A percentile compares a stretch with the other conserved stretches of the same genome.
These are phyloP conservation scores for Huntiella bhutanensis DNA, from an alignment of 2,329 filamentous ascomycete species.

Conservation along the genomic window DNA sequence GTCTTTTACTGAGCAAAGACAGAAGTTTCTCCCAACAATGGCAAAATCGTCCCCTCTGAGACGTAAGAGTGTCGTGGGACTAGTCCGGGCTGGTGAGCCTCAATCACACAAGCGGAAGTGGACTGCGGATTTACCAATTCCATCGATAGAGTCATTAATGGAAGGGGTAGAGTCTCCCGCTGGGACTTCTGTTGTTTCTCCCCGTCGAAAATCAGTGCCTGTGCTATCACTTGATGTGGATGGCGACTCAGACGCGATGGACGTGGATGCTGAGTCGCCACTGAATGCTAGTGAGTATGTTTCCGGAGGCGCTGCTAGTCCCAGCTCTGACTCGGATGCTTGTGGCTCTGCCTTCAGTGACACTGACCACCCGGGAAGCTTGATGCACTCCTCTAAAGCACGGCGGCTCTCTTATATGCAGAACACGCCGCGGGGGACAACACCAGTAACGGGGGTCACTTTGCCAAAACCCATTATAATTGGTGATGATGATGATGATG, in stretches of 20 bases:
- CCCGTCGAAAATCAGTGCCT: not conserved
- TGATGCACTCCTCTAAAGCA: not conserved
- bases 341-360: not conserved
- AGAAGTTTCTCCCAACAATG: too few species aligned
- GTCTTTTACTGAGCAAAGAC: too few species aligned
- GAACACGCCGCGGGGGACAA: slow-evolving; percentile 1
- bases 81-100: not conserved
- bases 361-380: not conserved
- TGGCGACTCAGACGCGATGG: not conserved
- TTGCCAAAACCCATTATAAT: not conserved
- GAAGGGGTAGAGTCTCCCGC: not conserved
- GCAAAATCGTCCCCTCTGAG: too few species aligned
- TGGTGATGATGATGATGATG: not conserved
- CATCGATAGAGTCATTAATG: not conserved
- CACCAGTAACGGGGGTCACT: not conserved
- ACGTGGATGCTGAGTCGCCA: not conserved
- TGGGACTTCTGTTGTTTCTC: not conserved
- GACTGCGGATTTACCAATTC: not conserved
- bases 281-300: not conserved
- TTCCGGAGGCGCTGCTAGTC: not conserved
- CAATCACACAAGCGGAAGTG: slow-evolving; percentile 1
- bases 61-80: too few species aligned
- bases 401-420: slow-evolving; percentile 1
- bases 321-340: not conserved
- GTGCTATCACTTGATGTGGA: not conserved